Conservation (phyloP, 108 stramenopile genomes). For the Fistulifera solaris region DNA sequence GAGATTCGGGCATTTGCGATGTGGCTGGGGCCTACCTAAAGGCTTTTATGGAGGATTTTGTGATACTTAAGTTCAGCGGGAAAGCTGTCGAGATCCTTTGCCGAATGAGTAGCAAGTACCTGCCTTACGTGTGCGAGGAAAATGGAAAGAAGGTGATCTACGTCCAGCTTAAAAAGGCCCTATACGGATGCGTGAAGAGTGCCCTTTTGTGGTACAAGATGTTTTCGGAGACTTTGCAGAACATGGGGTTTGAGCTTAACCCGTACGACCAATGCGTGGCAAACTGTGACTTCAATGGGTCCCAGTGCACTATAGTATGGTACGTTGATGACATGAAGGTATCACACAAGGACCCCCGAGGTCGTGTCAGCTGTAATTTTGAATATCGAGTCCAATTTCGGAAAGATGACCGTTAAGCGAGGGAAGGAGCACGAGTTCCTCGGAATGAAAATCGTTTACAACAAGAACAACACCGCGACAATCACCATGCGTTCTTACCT, state of each 20-base stretch:
- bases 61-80: constrained; percentile 9
- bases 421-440: constrained; percentile 36
- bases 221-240: constrained; percentile 7
- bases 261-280: constrained; percentile 37
- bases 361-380: constrained; percentile 4
- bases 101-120: background rate
- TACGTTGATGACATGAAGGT: constrained; percentile 47
- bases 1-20: constrained; percentile 34
- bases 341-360: constrained; percentile 19
- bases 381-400: too few relatives aligned
- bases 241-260: constrained; percentile 28
- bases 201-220: constrained; percentile 24
- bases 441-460: constrained; percentile 26
- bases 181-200: constrained; percentile 29
- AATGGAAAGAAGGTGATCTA: constrained; percentile 24
- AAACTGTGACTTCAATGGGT: constrained; percentile 23
- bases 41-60: constrained; percentile 4
- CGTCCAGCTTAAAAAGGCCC: constrained; percentile 30
- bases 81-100: background rate
- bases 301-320: constrained; percentile 22
- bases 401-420: constrained; percentile 4
- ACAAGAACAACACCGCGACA: constrained; percentile 1
- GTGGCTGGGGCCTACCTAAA: constrained; percentile 37
- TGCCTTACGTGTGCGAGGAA: constrained; percentile 5
- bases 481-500: constrained; percentile 22